These are phyloP conservation scores for Mucor circinelloides DNA, from an alignment of 371 early-diverging fungal genomes.

Conservation along the genomic window DNA sequence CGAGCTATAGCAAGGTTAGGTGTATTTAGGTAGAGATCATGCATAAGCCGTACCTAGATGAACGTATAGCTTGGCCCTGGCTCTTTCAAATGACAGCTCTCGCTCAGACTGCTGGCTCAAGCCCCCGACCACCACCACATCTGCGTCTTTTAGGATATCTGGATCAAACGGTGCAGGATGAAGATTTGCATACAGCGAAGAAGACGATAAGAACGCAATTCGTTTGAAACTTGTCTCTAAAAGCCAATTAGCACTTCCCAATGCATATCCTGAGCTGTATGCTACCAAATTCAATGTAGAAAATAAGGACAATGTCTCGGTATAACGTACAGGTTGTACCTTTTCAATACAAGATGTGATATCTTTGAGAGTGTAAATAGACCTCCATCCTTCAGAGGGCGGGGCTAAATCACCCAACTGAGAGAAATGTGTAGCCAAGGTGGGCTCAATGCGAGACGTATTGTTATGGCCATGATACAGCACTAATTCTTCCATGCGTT, in stretches of 20 bases:
- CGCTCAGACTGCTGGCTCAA: constrained; percentile 22
- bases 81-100: constrained; percentile 20
- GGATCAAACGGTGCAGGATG: constrained; percentile 76
- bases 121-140: constrained; percentile 58
- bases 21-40: background rate
- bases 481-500: constrained; percentile 71
- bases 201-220: constrained; percentile 69
- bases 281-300: constrained; percentile 52
- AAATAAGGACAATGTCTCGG: constrained; percentile 49
- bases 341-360: constrained; percentile 65
- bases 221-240: constrained; percentile 64
- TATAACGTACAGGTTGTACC: constrained; percentile 66
- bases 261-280: constrained; percentile 67
- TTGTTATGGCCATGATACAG: constrained; percentile 48
- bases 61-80: constrained; percentile 25
- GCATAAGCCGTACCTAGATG: constrained; percentile 35
- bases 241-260: constrained; percentile 79
- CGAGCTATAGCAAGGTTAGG: constrained; percentile 27
- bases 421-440: constrained; percentile 24
- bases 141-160: constrained; percentile 56
- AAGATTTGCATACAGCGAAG: constrained; percentile 59
- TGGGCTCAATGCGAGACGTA: constrained; percentile 25
- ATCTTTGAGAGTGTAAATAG: constrained; percentile 63
- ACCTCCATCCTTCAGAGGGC: constrained; percentile 38
- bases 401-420: constrained; percentile 8